phyloP scores from a whole-genome alignment of 1,284 basidiomycete genomes.

The Cryptococcus sp. region DNA sequence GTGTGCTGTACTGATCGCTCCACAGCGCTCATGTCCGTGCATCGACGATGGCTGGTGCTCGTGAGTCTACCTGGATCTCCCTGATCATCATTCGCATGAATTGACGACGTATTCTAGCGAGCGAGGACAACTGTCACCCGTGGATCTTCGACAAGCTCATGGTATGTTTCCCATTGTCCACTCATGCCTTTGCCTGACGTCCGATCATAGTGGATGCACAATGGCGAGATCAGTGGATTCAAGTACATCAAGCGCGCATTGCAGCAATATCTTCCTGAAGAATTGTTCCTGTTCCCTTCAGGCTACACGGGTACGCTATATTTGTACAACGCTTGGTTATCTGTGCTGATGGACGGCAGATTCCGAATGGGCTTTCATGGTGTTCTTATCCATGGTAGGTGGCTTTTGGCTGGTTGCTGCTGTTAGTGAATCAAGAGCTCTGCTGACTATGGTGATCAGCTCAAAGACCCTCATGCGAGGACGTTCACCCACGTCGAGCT shows the following conservation, averaged over 20 bases:
- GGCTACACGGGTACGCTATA: slow-evolving; percentile 77
- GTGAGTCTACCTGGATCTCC: slow-evolving; percentile 30
- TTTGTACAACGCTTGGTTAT: background rate
- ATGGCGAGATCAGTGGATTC: slow-evolving; percentile 83
- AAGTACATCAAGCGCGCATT: slow-evolving; percentile 74
- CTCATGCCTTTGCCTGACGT: slow-evolving; percentile 6
- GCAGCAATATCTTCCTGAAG: slow-evolving; percentile 73
- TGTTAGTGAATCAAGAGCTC: background rate
- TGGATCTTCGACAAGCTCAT: slow-evolving; percentile 85
- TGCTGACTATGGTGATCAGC: slow-evolving; percentile 54
- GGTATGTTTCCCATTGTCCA: slow-evolving; percentile 56
- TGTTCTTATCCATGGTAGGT: slow-evolving; percentile 79
- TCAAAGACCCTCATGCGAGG: slow-evolving; percentile 72
- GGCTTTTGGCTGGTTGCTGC: slow-evolving; percentile 2
- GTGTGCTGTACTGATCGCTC: slow-evolving; percentile 6
- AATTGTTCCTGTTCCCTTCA: slow-evolving; percentile 78
- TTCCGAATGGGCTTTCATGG: slow-evolving; percentile 92
- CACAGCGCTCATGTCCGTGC: slow-evolving; percentile 83
- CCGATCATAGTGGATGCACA: slow-evolving; percentile 87
- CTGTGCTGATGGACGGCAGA: slow-evolving; percentile 56
- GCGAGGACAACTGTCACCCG: slow-evolving; percentile 91
- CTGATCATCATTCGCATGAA: background rate
- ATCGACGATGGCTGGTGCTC: slow-evolving; percentile 62
- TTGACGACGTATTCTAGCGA: slow-evolving; percentile 62
- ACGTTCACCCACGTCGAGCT: slow-evolving; percentile 51